Percentiles rank a stretch among this genome's conserved stretches.
Evolutionary conservation across 2,329 filamentous ascomycete genomes (phyloP).

Genomic region (Fusarium bulbicola): DNA sequence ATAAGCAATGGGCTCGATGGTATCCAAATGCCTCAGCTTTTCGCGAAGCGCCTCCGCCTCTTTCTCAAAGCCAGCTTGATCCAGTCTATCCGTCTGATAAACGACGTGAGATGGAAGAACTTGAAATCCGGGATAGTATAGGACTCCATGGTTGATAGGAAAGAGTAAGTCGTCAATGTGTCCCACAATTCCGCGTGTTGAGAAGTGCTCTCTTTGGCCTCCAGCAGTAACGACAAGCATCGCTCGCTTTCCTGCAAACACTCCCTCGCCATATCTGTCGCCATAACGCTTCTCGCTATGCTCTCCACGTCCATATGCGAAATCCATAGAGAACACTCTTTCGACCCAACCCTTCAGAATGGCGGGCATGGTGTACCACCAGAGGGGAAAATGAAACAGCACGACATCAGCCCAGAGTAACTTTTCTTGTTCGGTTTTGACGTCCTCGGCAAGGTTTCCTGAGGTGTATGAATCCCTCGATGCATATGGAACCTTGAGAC

Average conservation of each 20-base stretch:
- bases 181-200: slow-evolving; percentile 10
- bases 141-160: slow-evolving; percentile 15
- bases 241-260: not conserved
- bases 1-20: not conserved
- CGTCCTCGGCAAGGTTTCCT: slow-evolving; percentile 16
- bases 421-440: slow-evolving; percentile 25
- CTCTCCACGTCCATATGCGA: slow-evolving; percentile 15
- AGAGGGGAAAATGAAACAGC: slow-evolving; percentile 23
- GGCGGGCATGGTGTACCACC: slow-evolving; percentile 24
- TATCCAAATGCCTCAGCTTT: slow-evolving; percentile 1
- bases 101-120: slow-evolving; percentile 18
- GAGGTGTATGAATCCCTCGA: slow-evolving; percentile 1
- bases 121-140: slow-evolving; percentile 13
- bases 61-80: not conserved
- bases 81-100: not conserved
- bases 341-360: slow-evolving; percentile 28
- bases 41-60: not conserved
- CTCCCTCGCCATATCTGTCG: slow-evolving; percentile 25
- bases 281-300: slow-evolving; percentile 10
- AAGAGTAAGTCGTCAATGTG: slow-evolving; percentile 21
- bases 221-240: slow-evolving; percentile 3
- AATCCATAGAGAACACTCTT: slow-evolving; percentile 12
- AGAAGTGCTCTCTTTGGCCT: slow-evolving; percentile 6
- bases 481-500: slow-evolving; percentile 1
- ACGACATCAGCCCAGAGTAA: slow-evolving; percentile 17